These are phyloP conservation scores for Jaapia argillacea DNA, from an alignment of 768 basidiomycete species.

Conservation along the genomic window DNA sequence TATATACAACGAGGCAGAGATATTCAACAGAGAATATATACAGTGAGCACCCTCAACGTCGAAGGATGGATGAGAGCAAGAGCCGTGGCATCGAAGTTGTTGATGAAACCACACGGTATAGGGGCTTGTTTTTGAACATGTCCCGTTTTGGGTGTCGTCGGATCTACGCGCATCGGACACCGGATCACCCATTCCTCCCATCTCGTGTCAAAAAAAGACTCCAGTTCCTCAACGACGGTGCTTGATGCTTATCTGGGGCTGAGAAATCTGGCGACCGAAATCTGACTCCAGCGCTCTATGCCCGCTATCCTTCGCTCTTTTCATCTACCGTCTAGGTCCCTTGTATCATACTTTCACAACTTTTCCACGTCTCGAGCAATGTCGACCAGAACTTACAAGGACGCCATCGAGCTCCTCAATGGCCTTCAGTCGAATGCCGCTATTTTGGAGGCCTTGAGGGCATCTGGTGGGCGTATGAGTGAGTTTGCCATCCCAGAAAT, in stretches of 20 bases:
- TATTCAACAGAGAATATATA: no score
- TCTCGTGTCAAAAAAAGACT: no score
- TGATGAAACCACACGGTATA: no score
- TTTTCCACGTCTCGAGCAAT: neutral
- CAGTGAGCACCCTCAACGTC: no score
- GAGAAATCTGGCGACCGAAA: neutral
- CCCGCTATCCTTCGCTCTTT: neutral
- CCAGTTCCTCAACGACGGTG: no score
- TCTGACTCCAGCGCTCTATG: neutral
- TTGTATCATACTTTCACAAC: neutral
- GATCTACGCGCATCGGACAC: no score
- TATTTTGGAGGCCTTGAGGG: conserved; percentile 74
- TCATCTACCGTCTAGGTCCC: neutral
- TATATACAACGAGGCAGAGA: no score
- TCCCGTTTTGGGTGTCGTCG: no score
- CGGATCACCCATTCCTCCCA: no score
- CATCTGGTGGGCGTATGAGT: conserved; percentile 51
- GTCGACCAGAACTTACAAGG: conserved; percentile 44
- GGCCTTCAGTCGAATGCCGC: conserved; percentile 89
- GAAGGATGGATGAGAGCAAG: no score
- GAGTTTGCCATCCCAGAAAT: conserved; percentile 76
- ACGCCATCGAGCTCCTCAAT: conserved; percentile 68
- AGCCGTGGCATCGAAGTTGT: no score
- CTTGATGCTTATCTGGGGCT: neutral
- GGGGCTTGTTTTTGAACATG: no score